These are phyloP conservation scores for Phaeosphaeria sp. DNA, from an alignment of 2,329 filamentous ascomycete genomes.

Conservation along the genomic window DNA sequence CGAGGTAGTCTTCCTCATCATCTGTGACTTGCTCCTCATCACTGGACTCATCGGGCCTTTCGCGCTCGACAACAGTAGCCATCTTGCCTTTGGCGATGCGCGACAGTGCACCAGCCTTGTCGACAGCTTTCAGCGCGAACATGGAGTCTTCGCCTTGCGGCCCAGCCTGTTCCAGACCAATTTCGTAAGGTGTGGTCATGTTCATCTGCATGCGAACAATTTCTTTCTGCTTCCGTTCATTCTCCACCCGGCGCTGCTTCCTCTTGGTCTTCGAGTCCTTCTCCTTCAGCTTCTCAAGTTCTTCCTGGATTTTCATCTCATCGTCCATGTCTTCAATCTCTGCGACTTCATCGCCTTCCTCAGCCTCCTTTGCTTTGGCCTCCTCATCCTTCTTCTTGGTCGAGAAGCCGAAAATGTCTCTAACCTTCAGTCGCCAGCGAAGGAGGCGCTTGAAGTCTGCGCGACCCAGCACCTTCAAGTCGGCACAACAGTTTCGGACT, in stretches of 20 bases:
- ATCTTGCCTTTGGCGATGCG: constrained; percentile 81
- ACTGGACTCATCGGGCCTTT: constrained; percentile 55
- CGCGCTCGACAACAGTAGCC: constrained; percentile 66
- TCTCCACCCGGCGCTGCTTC: constrained; percentile 83
- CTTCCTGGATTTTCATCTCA: constrained; percentile 86
- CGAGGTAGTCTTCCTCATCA: constrained; percentile 80
- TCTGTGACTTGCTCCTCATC: constrained; percentile 65
- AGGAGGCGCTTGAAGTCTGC: constrained; percentile 93
- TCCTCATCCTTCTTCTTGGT: constrained; percentile 70
- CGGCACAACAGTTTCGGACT: constrained; percentile 65
- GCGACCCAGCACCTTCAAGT: constrained; percentile 86
- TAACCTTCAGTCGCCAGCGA: constrained; percentile 85
- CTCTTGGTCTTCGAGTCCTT: constrained; percentile 78
- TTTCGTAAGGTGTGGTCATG: constrained; percentile 95
- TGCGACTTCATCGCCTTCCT: constrained; percentile 71
- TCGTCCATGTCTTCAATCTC: constrained; percentile 92
- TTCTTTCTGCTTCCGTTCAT: constrained; percentile 92
- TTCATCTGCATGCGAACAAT: constrained; percentile 96
- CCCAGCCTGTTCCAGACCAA: constrained; percentile 86
- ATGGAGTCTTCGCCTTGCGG: constrained; percentile 81
- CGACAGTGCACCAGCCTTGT: constrained; percentile 73
- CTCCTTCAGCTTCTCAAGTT: constrained; percentile 82
- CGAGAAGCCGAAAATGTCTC: constrained; percentile 88
- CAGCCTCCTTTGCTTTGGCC: constrained; percentile 49
- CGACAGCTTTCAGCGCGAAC: constrained; percentile 83